Evolutionary conservation across 306 rosid species (phyloP).

Genomic region (Trifolium repens): DNA sequence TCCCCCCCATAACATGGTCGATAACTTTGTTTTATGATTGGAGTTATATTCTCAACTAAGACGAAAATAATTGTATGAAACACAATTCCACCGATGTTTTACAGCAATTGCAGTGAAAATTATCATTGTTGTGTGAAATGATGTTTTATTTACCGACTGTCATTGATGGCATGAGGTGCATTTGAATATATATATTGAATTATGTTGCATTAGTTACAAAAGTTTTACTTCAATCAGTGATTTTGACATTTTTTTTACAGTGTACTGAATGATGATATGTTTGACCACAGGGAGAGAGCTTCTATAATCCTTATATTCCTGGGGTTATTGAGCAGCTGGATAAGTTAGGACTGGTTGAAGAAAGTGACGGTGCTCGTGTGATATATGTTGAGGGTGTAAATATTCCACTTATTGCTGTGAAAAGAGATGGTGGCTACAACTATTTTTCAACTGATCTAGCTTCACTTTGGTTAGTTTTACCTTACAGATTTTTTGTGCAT

Average conservation of each 20-base stretch:
- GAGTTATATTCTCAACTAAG: slow-evolving; percentile 17
- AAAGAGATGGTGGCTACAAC: slow-evolving; percentile 97
- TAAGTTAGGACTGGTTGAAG: slow-evolving; percentile 71
- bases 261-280: slow-evolving; percentile 31
- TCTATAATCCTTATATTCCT: slow-evolving; percentile 84
- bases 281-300: slow-evolving; percentile 93
- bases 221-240: slow-evolving; percentile 28
- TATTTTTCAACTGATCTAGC: slow-evolving; percentile 93
- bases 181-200: too few species aligned
- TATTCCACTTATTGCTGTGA: slow-evolving; percentile 91
- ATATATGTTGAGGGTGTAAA: slow-evolving; percentile 70
- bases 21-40: slow-evolving; percentile 22
- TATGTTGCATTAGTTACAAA: slow-evolving; percentile 19
- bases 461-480: slow-evolving; percentile 71
- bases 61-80: slow-evolving; percentile 11
- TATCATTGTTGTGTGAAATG: slow-evolving; percentile 4
- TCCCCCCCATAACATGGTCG: neutral
- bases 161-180: slow-evolving; percentile 6
- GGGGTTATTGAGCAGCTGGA: slow-evolving; percentile 69
- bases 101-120: slow-evolving; percentile 9
- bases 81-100: slow-evolving; percentile 7
- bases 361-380: slow-evolving; percentile 88
- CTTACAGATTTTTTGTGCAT: slow-evolving; percentile 3
- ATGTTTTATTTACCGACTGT: slow-evolving; percentile 4
- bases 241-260: neutral